Evolutionary conservation across 2,329 filamentous ascomycete genomes (phyloP).

Genomic region (Verticillium klebahnii): DNA sequence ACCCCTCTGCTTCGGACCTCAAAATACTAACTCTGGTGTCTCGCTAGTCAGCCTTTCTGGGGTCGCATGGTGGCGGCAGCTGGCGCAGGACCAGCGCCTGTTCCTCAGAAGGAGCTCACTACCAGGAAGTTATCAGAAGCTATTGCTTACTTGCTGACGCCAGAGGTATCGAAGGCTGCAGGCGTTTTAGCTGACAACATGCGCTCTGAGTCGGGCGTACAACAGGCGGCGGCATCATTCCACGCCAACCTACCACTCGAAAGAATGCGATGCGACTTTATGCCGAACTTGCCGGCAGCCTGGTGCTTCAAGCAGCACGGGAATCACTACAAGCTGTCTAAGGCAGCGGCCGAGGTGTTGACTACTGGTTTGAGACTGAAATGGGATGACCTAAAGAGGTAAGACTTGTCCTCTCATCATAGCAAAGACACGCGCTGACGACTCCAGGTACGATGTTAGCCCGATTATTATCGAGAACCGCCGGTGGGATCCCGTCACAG

Average conservation of each 20-base stretch:
- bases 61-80: conserved; percentile 31
- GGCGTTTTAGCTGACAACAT: background rate
- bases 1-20: background rate
- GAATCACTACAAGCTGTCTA: conserved; percentile 3
- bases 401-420: background rate
- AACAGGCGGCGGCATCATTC: background rate
- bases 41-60: conserved; percentile 31
- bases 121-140: conserved; percentile 26
- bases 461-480: conserved; percentile 21
- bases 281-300: conserved; percentile 1
- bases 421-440: background rate
- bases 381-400: conserved; percentile 1
- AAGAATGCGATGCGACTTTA: conserved; percentile 3
- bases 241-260: background rate
- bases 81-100: conserved; percentile 31
- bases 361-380: background rate
- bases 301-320: conserved; percentile 2
- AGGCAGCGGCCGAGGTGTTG: conserved; percentile 1
- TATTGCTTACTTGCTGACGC: conserved; percentile 26
- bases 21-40: background rate
- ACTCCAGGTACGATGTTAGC: conserved; percentile 6
- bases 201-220: conserved; percentile 1
- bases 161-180: conserved; percentile 9
- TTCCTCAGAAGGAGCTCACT: conserved; percentile 28
- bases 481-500: conserved; percentile 24